Evolutionary conservation across 192 early-diverging fungal species (phyloP).

Genomic region (Backusella westeae): DNA sequence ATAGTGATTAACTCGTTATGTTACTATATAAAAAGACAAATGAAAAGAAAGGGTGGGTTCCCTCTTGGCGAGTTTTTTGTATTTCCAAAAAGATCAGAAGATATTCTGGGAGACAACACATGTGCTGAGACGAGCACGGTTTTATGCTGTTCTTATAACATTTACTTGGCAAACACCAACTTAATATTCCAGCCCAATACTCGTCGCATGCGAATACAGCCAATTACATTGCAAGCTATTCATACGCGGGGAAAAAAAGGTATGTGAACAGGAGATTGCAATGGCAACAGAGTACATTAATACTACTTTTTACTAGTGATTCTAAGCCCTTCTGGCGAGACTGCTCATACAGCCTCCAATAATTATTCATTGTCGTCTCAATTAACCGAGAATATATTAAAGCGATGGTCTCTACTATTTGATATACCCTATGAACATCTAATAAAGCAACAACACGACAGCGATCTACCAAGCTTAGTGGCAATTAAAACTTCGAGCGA

Average conservation of each 20-base stretch:
- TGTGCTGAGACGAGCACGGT: neutral
- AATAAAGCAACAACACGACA: neutral
- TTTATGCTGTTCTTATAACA: constrained; percentile 30
- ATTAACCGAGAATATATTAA: constrained; percentile 18
- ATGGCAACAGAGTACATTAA: neutral
- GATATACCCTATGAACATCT: constrained; percentile 19
- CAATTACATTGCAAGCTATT: constrained; percentile 2
- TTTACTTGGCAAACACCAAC: constrained; percentile 32
- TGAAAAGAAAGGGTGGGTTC: constrained; percentile 22
- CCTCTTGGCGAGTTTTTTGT: constrained; percentile 34
- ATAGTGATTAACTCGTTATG: neutral
- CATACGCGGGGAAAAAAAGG: neutral
- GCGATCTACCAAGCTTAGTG: neutral
- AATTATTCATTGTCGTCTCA: constrained; percentile 10
- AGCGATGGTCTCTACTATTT: constrained; percentile 21
- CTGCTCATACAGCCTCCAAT: neutral
- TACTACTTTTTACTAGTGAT: constrained; percentile 4
- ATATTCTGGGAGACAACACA: neutral
- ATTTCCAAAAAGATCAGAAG: constrained; percentile 1
- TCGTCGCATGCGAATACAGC: constrained; percentile 21
- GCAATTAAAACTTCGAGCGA: constrained; percentile 9
- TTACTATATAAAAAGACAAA: constrained; percentile 12
- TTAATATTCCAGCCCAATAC: constrained; percentile 30
- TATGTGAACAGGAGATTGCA: neutral
- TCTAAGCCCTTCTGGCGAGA: constrained; percentile 20